Percentiles rank a stretch among this genome's conserved stretches.
These are phyloP conservation scores for Phytopythium ostracodes DNA, from an alignment of 352 stramenopile genomes.

Conservation along the genomic window DNA sequence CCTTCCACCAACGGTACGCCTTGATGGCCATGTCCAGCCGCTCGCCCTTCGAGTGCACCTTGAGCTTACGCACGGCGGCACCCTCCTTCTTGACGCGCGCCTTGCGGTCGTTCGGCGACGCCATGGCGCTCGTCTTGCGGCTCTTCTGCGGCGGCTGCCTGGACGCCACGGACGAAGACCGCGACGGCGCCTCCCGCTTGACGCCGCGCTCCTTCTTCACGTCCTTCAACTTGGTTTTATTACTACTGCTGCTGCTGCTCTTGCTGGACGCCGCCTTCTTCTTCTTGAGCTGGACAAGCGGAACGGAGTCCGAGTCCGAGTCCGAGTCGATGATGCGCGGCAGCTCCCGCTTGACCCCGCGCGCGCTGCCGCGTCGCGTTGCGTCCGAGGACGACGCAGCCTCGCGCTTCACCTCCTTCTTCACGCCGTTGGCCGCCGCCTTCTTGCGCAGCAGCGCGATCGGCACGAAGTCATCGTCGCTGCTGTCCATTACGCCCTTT, in stretches of 20 bases:
- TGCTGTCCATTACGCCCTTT: slow-evolving; percentile 46
- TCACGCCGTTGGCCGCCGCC: slow-evolving; percentile 13
- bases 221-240: slow-evolving; percentile 18
- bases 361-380: slow-evolving; percentile 10
- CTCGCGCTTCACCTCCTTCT: not conserved
- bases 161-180: slow-evolving; percentile 13
- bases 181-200: slow-evolving; percentile 48
- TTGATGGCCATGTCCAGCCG: slow-evolving; percentile 97
- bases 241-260: slow-evolving; percentile 12
- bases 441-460: slow-evolving; percentile 71
- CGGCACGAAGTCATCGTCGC: slow-evolving; percentile 72
- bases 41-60: slow-evolving; percentile 92
- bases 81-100: slow-evolving; percentile 43
- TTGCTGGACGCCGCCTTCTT: slow-evolving; percentile 10
- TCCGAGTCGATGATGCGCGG: slow-evolving; percentile 35
- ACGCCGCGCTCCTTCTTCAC: slow-evolving; percentile 54
- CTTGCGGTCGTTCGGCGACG: slow-evolving; percentile 33
- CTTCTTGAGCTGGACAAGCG: slow-evolving; percentile 84
- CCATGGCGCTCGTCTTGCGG: slow-evolving; percentile 41
- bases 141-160: slow-evolving; percentile 23
- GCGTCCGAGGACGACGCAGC: not conserved
- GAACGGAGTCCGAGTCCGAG: slow-evolving; percentile 71
- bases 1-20: slow-evolving; percentile 99
- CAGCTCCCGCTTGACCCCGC: slow-evolving; percentile 25
- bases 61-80: slow-evolving; percentile 80